Evolutionary conservation across 129 eudicot genomes (phyloP).

Genomic region (Flaveria sonorensis): DNA sequence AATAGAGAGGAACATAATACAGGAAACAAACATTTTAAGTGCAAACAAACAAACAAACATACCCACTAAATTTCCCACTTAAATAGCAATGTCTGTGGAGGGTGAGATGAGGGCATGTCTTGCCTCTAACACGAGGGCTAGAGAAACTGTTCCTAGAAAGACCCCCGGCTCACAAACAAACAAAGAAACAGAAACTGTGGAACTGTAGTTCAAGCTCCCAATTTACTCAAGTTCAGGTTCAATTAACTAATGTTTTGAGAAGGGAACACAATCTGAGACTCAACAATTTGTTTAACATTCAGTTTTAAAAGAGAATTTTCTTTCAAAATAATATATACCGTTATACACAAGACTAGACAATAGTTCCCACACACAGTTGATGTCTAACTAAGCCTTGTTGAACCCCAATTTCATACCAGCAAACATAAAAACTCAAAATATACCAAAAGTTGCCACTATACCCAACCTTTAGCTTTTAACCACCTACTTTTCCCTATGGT

Average conservation of each 20-base stretch:
- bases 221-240: not conserved
- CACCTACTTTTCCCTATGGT: not conserved
- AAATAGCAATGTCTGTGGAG: too few relatives aligned
- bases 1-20: not conserved
- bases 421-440: not conserved
- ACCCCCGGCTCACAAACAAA: too few relatives aligned
- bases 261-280: not conserved
- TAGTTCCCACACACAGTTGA: not conserved
- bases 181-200: not conserved
- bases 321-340: not conserved
- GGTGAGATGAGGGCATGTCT: too few relatives aligned
- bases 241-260: not conserved
- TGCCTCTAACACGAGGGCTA: too few relatives aligned
- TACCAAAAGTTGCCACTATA: slow-evolving; percentile 1
- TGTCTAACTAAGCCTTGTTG: slow-evolving; percentile 1
- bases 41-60: not conserved
- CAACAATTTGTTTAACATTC: not conserved
- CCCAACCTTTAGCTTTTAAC: not conserved
- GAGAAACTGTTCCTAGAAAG: too few relatives aligned
- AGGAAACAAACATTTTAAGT: not conserved
- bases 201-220: not conserved
- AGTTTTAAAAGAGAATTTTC: not conserved
- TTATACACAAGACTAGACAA: not conserved
- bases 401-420: not conserved
- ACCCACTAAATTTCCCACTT: too few relatives aligned